Conservation (phyloP, 345 rosid genomes). For the Carallia pectinifolia region DNA sequence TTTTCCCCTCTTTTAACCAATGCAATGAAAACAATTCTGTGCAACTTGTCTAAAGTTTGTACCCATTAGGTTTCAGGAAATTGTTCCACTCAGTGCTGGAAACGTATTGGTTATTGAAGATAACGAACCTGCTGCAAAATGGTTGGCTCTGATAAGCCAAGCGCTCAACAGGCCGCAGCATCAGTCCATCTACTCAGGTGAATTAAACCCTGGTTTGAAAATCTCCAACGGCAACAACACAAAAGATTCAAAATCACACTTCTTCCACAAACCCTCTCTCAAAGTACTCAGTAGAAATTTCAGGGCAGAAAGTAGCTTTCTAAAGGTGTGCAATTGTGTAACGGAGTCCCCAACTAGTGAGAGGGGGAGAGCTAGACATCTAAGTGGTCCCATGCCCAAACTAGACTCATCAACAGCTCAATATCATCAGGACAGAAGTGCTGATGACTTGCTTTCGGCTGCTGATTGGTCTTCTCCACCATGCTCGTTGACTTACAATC, state of each 20-base stretch:
- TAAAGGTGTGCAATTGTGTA: conserved; percentile 81
- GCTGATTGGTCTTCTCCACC: conserved; percentile 34
- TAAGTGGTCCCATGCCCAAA: conserved; percentile 38
- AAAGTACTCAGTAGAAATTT: conserved; percentile 69
- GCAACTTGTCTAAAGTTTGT: not conserved
- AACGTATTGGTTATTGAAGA: conserved; percentile 86
- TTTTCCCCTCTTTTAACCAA: too few species aligned
- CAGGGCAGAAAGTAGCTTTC: conserved; percentile 58
- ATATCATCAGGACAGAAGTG: conserved; percentile 24
- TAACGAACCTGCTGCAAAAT: conserved; percentile 94
- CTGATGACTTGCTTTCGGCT: conserved; percentile 24
- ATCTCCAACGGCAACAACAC: conserved; percentile 13
- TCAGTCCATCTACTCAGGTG: conserved; percentile 33
- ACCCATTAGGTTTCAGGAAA: conserved; percentile 81
- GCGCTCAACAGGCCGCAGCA: conserved; percentile 62
- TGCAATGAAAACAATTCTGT: not conserved
- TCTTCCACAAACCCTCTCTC: conserved; percentile 74
- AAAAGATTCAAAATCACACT: conserved; percentile 51
- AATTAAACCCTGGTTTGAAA: conserved; percentile 35
- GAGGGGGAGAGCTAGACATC: conserved; percentile 40
- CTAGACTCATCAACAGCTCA: conserved; percentile 37
- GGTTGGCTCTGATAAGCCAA: conserved; percentile 82
- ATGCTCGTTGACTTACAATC: conserved; percentile 44
- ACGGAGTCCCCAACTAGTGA: conserved; percentile 35
- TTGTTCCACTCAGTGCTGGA: conserved; percentile 94